These are phyloP conservation scores for Aspergillus bertholletiae DNA, from an alignment of 495 filamentous ascomycete species.

Conservation along the genomic window DNA sequence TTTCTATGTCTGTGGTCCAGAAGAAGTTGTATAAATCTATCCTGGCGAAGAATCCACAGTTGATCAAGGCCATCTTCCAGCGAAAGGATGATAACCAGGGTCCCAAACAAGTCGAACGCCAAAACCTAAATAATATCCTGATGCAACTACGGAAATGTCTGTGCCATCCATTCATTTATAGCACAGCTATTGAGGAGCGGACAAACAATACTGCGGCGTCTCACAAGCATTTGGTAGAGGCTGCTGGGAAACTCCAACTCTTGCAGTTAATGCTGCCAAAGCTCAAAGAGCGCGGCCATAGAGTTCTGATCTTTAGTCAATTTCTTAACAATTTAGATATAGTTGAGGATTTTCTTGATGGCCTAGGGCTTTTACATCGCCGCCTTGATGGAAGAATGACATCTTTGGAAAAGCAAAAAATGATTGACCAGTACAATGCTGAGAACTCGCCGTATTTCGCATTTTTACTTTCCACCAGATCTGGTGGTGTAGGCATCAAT, in stretches of 20 bases:
- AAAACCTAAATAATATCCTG: constrained; percentile 85
- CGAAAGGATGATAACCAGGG: constrained; percentile 41
- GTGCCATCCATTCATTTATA: constrained; percentile 96
- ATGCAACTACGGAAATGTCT: constrained; percentile 95
- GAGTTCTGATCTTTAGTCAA: constrained; percentile 94
- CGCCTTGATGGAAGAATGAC: constrained; percentile 83
- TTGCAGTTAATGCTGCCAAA: constrained; percentile 89
- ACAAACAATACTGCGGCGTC: constrained; percentile 46
- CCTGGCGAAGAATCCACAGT: constrained; percentile 76
- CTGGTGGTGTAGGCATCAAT: constrained; percentile 96
- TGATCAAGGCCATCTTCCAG: constrained; percentile 84
- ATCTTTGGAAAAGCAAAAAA: constrained; percentile 82
- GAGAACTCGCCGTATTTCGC: constrained; percentile 78
- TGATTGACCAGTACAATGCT: constrained; percentile 91
- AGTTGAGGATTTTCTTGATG: constrained; percentile 83
- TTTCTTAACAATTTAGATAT: constrained; percentile 87
- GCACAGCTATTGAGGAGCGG: constrained; percentile 78
- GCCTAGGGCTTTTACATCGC: constrained; percentile 64
- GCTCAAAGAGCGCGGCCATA: constrained; percentile 80
- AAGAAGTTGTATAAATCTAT: constrained; percentile 95
- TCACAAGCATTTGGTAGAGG: constrained; percentile 81
- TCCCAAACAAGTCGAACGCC: constrained; percentile 63
- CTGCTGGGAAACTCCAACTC: constrained; percentile 83
- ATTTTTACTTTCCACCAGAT: constrained; percentile 89
- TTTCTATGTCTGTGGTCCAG: constrained; percentile 88